Conservation (phyloP, 2,329 filamentous ascomycete species). For the Madurella fahalii region DNA sequence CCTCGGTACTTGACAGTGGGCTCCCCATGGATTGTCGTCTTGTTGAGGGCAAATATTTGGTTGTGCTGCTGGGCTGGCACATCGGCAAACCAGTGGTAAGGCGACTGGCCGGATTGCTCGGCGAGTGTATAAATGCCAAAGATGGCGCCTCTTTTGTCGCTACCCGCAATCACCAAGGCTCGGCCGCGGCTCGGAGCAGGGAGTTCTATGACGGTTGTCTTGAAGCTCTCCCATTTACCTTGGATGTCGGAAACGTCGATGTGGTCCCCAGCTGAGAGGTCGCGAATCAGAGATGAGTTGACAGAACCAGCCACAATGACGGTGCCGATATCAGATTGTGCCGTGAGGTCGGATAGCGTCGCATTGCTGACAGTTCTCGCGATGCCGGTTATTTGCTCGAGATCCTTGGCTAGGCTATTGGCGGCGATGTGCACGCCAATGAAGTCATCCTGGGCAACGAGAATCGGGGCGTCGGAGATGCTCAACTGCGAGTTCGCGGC, state of each 20-base stretch:
- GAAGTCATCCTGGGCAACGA: constrained; percentile 31
- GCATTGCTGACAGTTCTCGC: constrained; percentile 1
- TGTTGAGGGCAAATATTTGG: constrained; percentile 47
- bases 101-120: constrained; percentile 60
- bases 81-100: constrained; percentile 60
- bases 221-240: constrained; percentile 57
- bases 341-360: not conserved
- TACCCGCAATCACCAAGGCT: constrained; percentile 54
- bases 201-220: constrained; percentile 43
- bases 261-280: constrained; percentile 40
- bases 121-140: constrained; percentile 58
- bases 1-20: constrained; percentile 58
- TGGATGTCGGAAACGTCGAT: constrained; percentile 45
- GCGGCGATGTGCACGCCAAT: constrained; percentile 34
- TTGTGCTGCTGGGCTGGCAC: constrained; percentile 46
- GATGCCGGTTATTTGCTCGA: constrained; percentile 26
- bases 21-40: constrained; percentile 45
- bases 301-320: constrained; percentile 51
- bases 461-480: constrained; percentile 30
- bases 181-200: constrained; percentile 42
- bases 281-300: constrained; percentile 46
- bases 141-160: constrained; percentile 55
- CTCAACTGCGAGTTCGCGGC: constrained; percentile 16
- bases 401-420: constrained; percentile 30
- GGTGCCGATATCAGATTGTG: constrained; percentile 21